phyloP scores from a whole-genome alignment of 202 grass and related monocot genomes.

The Musa balbisiana region DNA sequence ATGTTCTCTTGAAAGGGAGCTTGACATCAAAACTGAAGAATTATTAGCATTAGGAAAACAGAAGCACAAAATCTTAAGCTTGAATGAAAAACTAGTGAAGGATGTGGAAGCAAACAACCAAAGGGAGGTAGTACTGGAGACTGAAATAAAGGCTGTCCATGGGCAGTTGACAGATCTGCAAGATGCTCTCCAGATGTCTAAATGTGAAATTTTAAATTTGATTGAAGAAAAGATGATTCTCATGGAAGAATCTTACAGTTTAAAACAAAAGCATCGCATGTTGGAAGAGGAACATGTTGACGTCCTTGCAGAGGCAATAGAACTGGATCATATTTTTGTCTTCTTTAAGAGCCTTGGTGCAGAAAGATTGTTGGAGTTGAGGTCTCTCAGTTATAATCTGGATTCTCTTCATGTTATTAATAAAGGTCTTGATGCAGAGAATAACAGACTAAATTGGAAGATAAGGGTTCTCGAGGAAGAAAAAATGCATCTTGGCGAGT shows the following conservation, averaged over 20 bases:
- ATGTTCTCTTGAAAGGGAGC: constrained; percentile 26
- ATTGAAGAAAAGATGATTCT: constrained; percentile 39
- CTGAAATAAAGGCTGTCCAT: constrained; percentile 35
- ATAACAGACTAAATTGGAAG: constrained; percentile 34
- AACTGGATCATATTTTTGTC: constrained; percentile 57
- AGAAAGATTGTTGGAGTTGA: constrained; percentile 55
- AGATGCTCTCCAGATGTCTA: constrained; percentile 32
- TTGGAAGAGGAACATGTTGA: constrained; percentile 40
- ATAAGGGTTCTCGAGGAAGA: constrained; percentile 38
- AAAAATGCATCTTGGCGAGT: constrained; percentile 55
- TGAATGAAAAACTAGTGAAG: constrained; percentile 41
- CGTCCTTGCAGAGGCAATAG: constrained; percentile 54
- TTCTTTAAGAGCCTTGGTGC: constrained; percentile 66
- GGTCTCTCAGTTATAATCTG: constrained; percentile 57
- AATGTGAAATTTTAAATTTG: constrained; percentile 39
- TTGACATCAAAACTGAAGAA: constrained; percentile 30
- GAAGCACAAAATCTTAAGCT: constrained; percentile 29
- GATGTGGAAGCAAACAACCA: constrained; percentile 35
- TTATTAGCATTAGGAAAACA: constrained; percentile 51
- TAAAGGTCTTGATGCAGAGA: constrained; percentile 36
- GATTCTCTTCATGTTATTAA: constrained; percentile 55
- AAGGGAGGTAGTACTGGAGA: constrained; percentile 45
- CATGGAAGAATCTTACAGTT: constrained; percentile 38
- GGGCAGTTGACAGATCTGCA: constrained; percentile 39
- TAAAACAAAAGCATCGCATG: constrained; percentile 37